Conservation (phyloP, 2,329 filamentous ascomycete species). For the Amylocarpus encephaloides region DNA sequence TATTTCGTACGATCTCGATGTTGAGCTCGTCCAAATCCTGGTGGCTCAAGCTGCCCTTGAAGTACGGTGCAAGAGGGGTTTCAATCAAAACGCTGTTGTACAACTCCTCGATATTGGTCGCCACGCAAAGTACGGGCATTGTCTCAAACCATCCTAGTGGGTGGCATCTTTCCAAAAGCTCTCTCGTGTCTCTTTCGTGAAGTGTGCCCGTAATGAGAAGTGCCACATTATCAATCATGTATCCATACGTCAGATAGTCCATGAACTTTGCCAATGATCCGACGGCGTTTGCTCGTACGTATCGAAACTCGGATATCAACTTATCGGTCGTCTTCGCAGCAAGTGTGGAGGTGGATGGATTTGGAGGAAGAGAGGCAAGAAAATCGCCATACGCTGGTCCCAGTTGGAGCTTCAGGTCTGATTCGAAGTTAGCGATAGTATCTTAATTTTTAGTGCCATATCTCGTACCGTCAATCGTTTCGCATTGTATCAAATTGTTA, state of each 20-base stretch:
- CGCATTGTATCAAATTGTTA: conserved; percentile 93
- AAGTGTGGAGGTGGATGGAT: conserved; percentile 91
- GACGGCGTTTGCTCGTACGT: conserved; percentile 87
- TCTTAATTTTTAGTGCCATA: not conserved
- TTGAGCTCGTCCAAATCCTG: conserved; percentile 98
- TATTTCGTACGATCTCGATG: conserved; percentile 98
- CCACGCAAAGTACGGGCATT: conserved; percentile 94
- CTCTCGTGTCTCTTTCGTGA: conserved; percentile 93
- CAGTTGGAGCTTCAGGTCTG: conserved; percentile 96
- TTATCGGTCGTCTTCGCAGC: conserved; percentile 96
- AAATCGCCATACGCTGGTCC: conserved; percentile 96
- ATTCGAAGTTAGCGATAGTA: conserved; percentile 11
- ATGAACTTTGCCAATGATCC: conserved; percentile 91
- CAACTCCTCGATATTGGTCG: conserved; percentile 96
- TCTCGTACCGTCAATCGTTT: conserved; percentile 81
- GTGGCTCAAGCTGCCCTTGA: conserved; percentile 93
- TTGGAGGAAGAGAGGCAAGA: conserved; percentile 85
- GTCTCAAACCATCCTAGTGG: conserved; percentile 98
- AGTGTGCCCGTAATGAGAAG: conserved; percentile 96
- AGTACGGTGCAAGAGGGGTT: conserved; percentile 91
- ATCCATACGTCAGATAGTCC: conserved; percentile 97
- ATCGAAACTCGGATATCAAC: conserved; percentile 94
- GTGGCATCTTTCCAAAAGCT: conserved; percentile 91
- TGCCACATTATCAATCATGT: conserved; percentile 99
- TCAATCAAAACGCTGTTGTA: conserved; percentile 98